phyloP scores from a whole-genome alignment of 805 yeast genomes.

The Lachancea meyersii region DNA sequence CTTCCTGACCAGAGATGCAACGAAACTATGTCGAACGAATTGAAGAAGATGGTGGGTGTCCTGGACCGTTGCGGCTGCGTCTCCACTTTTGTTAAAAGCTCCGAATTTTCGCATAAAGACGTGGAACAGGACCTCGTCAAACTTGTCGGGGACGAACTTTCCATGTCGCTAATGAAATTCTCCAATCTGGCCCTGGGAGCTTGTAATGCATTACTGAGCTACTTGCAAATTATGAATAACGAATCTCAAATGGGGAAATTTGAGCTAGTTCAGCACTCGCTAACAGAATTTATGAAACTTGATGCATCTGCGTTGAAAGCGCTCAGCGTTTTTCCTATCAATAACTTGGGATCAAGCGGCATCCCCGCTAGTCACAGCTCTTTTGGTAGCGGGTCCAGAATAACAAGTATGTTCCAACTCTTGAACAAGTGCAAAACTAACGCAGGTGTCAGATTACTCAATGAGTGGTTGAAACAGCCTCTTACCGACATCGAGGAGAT shows the following conservation, averaged over 20 bases:
- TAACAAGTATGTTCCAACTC: constrained; percentile 69
- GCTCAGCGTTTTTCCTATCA: constrained; percentile 69
- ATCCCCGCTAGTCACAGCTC: constrained; percentile 14
- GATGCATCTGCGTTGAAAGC: constrained; percentile 90
- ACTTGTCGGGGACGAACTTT: constrained; percentile 49
- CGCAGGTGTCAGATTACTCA: constrained; percentile 81
- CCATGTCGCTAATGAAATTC: constrained; percentile 27
- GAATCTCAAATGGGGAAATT: constrained; percentile 49
- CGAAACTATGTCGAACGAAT: constrained; percentile 34
- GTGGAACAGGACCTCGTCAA: constrained; percentile 74
- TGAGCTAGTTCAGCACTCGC: constrained; percentile 57
- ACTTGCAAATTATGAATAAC: constrained; percentile 58
- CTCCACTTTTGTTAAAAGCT: constrained; percentile 50
- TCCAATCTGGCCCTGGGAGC: constrained; percentile 27
- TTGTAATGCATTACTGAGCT: constrained; percentile 53
- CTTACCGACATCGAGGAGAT: constrained; percentile 60
- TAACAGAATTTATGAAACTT: constrained; percentile 78
- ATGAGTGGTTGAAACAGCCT: constrained; percentile 97
- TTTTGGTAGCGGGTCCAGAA: constrained; percentile 34
- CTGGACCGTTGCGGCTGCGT: constrained; percentile 76
- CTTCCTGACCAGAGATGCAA: constrained; percentile 39
- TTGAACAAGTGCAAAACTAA: constrained; percentile 82
- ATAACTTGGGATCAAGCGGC: constrained; percentile 18
- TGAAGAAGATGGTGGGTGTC: constrained; percentile 59
- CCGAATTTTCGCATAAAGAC: constrained; percentile 58